A percentile compares a stretch with the other conserved stretches of the same genome.
Evolutionary conservation across 768 basidiomycete genomes (phyloP).

Genomic region (Nidularia pulvinata): DNA sequence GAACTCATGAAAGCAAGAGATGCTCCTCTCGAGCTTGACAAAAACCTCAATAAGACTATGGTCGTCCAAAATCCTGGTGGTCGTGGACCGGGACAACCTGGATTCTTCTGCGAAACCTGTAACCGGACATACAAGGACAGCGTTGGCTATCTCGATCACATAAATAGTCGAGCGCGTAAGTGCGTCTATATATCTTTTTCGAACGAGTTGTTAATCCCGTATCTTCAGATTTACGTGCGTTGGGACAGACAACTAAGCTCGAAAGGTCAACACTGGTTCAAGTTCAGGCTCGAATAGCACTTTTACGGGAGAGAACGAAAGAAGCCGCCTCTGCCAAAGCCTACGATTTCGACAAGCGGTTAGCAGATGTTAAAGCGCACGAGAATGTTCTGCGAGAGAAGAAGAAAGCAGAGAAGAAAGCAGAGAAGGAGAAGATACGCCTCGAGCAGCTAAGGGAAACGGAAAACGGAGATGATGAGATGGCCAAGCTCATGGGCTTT

Average conservation of each 20-base stretch:
- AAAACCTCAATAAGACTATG: conserved; percentile 94
- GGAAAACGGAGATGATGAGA: conserved; percentile 57
- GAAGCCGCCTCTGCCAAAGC: conserved; percentile 82
- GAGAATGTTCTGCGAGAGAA: conserved; percentile 67
- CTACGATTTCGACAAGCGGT: conserved; percentile 93
- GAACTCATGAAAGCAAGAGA: conserved; percentile 92
- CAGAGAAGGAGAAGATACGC: conserved; percentile 71
- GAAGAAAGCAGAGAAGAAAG: conserved; percentile 81
- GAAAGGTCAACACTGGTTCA: conserved; percentile 91
- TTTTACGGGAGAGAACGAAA: conserved; percentile 84
- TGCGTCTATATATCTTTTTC: conserved; percentile 10
- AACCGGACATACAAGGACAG: conserved; percentile 93
- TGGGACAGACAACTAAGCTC: conserved; percentile 97
- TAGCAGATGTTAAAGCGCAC: conserved; percentile 78
- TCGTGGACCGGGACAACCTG: conserved; percentile 87
- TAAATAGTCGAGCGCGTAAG: conserved; percentile 93
- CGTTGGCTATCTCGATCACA: conserved; percentile 92
- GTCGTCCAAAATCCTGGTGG: conserved; percentile 86
- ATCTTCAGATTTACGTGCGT: conserved; percentile 73
- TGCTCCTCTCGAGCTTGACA: conserved; percentile 83
- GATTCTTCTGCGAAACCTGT: conserved; percentile 94
- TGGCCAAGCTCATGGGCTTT: conserved; percentile 90
- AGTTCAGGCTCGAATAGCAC: conserved; percentile 89
- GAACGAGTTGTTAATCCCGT: background rate
- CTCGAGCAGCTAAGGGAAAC: conserved; percentile 57